A percentile compares a stretch with the other conserved stretches of the same genome.
Evolutionary conservation across 2,329 filamentous ascomycete species (phyloP).

Genomic region (Calonectria crousiana): DNA sequence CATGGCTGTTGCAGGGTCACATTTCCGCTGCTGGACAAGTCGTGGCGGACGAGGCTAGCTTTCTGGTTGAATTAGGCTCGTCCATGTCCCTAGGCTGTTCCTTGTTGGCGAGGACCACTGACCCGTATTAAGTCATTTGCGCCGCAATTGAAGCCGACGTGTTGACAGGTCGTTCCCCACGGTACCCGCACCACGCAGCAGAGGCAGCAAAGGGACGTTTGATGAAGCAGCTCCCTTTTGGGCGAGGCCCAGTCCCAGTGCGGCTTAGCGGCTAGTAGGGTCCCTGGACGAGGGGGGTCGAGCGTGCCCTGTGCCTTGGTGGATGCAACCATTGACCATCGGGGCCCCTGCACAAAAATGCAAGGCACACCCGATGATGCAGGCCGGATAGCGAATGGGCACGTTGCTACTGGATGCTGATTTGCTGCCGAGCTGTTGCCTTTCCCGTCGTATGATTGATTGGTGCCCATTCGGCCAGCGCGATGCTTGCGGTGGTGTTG

Average conservation of each 20-base stretch:
- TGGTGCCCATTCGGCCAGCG: conserved; percentile 4
- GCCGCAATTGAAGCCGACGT: conserved; percentile 26
- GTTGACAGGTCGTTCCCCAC: conserved; percentile 38
- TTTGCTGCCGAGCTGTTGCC: conserved; percentile 13
- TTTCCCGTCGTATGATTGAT: conserved; percentile 26
- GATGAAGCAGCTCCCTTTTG: conserved; percentile 43
- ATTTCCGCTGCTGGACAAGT: neutral
- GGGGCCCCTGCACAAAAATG: conserved; percentile 16
- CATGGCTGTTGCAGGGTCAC: neutral
- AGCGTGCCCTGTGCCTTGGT: conserved; percentile 1
- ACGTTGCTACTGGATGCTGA: conserved; percentile 9
- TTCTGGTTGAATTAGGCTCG: conserved; percentile 11
- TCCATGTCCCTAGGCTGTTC: conserved; percentile 3
- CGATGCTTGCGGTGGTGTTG: neutral
- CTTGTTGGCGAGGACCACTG: conserved; percentile 1
- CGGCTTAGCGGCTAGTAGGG: conserved; percentile 29
- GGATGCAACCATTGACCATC: neutral
- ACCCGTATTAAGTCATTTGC: conserved; percentile 29
- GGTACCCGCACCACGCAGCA: conserved; percentile 30
- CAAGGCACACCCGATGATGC: conserved; percentile 36
- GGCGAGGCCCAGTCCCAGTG: conserved; percentile 26
- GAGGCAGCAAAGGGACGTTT: conserved; percentile 38
- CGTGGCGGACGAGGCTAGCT: neutral
- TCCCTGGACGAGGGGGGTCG: neutral
- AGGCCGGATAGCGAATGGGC: neutral